Evolutionary conservation across 2,329 filamentous ascomycete species (phyloP).

Genomic region (Leptoxyphium fumago): DNA sequence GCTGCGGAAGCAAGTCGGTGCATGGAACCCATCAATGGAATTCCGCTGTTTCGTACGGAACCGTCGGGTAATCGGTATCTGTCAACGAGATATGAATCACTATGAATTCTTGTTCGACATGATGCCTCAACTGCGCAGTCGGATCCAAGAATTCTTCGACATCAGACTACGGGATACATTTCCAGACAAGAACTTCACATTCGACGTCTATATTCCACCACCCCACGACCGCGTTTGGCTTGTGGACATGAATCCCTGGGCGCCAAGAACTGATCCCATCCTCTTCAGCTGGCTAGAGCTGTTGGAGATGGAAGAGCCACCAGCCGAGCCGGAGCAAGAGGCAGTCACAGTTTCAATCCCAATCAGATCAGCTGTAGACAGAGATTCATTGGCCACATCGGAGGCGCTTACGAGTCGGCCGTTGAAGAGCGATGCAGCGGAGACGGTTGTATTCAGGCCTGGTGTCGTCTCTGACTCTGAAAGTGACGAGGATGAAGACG

Average conservation of each 20-base stretch:
- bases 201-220: constrained; percentile 82
- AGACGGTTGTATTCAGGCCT: neutral
- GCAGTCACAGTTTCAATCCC: constrained; percentile 6
- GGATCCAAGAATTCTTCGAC: constrained; percentile 65
- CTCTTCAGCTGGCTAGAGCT: constrained; percentile 86
- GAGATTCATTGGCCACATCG: neutral
- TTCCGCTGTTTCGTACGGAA: constrained; percentile 92
- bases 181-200: constrained; percentile 68
- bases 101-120: constrained; percentile 68
- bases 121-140: constrained; percentile 49
- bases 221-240: constrained; percentile 64
- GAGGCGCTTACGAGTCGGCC: neutral
- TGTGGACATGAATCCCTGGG: constrained; percentile 94
- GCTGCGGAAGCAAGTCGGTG: constrained; percentile 66
- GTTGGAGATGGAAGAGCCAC: constrained; percentile 51
- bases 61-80: constrained; percentile 63
- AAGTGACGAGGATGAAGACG: constrained; percentile 32
- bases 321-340: constrained; percentile 12
- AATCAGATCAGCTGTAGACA: neutral
- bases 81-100: constrained; percentile 79
- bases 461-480: constrained; percentile 13
- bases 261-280: constrained; percentile 71
- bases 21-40: constrained; percentile 78
- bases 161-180: constrained; percentile 61
- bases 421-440: neutral